These are phyloP conservation scores for Colletotrichum sidae DNA, from an alignment of 2,329 filamentous ascomycete genomes.

Conservation along the genomic window DNA sequence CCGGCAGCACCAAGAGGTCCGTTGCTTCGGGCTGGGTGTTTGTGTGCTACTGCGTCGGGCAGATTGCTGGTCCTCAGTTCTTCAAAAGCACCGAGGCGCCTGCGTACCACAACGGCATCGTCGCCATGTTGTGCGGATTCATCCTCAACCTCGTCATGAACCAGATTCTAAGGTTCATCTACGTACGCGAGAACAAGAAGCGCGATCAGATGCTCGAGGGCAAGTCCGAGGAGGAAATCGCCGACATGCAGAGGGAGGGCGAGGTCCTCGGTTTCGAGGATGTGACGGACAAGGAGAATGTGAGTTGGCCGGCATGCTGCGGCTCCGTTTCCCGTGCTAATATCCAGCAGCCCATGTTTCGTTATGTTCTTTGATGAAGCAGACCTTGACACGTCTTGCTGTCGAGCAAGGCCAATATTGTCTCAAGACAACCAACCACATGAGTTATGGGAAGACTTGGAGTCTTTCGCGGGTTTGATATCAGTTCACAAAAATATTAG, in stretches of 20 bases:
- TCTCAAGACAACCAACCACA: too few species aligned
- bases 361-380: conserved; percentile 23
- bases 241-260: conserved; percentile 30
- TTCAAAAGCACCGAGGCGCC: conserved; percentile 42
- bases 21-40: conserved; percentile 46
- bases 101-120: conserved; percentile 31
- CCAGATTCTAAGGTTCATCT: conserved; percentile 23
- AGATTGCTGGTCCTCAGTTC: conserved; percentile 47
- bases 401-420: too few species aligned
- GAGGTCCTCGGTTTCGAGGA: conserved; percentile 49
- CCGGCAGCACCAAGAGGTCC: conserved; percentile 44
- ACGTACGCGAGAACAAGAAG: conserved; percentile 26
- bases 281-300: conserved; percentile 51
- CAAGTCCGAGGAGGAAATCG: conserved; percentile 28
- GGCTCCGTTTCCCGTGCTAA: not conserved
- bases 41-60: conserved; percentile 45
- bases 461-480: too few species aligned
- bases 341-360: conserved; percentile 21
- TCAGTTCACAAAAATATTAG: too few species aligned
- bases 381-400: too few species aligned
- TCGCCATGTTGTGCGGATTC: conserved; percentile 30
- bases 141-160: conserved; percentile 28
- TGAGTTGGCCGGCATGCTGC: not conserved
- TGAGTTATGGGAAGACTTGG: too few species aligned
- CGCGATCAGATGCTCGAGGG: conserved; percentile 25